Conservation (phyloP, 1,284 basidiomycete species). For the Leccinum holopus region DNA sequence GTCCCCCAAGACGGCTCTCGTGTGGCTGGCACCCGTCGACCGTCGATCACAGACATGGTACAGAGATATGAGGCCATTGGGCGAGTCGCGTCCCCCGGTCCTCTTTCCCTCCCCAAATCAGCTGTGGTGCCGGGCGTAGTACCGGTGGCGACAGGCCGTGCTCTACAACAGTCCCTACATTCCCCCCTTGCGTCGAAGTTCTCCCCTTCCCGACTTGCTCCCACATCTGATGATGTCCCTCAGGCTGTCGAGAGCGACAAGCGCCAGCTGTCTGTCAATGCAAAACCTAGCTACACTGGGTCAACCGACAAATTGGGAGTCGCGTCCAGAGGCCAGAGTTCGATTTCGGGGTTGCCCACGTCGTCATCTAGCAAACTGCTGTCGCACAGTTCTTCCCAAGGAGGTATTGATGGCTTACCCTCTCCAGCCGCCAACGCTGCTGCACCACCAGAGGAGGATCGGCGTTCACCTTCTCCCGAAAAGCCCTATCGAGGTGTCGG, state of each 20-base stretch:
- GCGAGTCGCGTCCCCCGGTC: slow-evolving; percentile 28
- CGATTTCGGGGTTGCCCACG: slow-evolving; percentile 25
- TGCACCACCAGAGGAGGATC: slow-evolving; percentile 34
- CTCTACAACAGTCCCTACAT: slow-evolving; percentile 21
- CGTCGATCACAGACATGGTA: slow-evolving; percentile 81
- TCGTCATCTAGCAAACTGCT: slow-evolving; percentile 24
- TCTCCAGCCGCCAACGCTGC: slow-evolving; percentile 25
- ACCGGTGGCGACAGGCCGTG: slow-evolving; percentile 23
- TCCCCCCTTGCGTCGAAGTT: slow-evolving; percentile 29
- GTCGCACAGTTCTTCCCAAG: slow-evolving; percentile 14
- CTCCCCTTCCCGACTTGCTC: slow-evolving; percentile 23
- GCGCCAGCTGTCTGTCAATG: slow-evolving; percentile 15
- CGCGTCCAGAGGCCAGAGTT: slow-evolving; percentile 14
- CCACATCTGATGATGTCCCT: slow-evolving; percentile 12
- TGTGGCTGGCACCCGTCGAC: slow-evolving; percentile 45
- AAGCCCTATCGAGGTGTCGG: slow-evolving; percentile 77
- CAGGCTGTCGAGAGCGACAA: slow-evolving; percentile 22
- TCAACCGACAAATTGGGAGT: slow-evolving; percentile 22
- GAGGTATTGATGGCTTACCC: slow-evolving; percentile 29
- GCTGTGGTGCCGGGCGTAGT: slow-evolving; percentile 16
- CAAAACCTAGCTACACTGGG: slow-evolving; percentile 15
- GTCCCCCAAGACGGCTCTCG: slow-evolving; percentile 47
- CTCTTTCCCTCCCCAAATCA: slow-evolving; percentile 39
- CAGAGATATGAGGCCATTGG: slow-evolving; percentile 69
- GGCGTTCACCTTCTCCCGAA: slow-evolving; percentile 63